Conservation (phyloP, 1,284 basidiomycete genomes). For the Puccinia novopanici region DNA sequence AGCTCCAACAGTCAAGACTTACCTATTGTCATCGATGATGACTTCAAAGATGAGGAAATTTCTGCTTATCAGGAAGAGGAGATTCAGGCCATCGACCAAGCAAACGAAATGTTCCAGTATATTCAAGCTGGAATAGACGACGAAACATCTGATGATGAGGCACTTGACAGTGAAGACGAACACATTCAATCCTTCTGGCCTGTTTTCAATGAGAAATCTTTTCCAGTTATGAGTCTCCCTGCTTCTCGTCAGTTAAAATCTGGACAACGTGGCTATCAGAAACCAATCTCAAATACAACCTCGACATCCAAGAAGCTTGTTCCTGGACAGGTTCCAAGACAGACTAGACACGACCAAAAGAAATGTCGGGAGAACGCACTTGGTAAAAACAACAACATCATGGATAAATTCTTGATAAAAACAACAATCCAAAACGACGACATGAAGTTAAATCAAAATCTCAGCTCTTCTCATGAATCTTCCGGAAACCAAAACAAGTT, state of each 20-base stretch:
- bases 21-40: no score
- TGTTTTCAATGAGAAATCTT: background rate
- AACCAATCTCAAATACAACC: background rate
- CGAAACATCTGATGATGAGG: slow-evolving; percentile 4
- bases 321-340: slow-evolving; percentile 13
- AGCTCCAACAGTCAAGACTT: no score
- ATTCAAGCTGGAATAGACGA: background rate
- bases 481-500: background rate
- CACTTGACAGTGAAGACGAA: background rate
- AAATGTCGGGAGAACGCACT: no score
- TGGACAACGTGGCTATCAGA: background rate
- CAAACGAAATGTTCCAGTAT: background rate
- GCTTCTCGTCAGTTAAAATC: background rate
- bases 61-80: background rate
- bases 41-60: no score
- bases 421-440: background rate
- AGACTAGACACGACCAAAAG: background rate
- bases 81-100: slow-evolving; percentile 18
- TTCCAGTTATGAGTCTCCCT: no score
- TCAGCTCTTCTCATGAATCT: no score
- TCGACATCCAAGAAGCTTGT: background rate
- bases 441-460: background rate
- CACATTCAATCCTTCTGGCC: background rate
- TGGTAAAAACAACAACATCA: background rate
- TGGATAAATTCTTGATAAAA: background rate